These are phyloP conservation scores for Litsea cubeba DNA, from an alignment of 164 flowering plant genomes.

Conservation along the genomic window DNA sequence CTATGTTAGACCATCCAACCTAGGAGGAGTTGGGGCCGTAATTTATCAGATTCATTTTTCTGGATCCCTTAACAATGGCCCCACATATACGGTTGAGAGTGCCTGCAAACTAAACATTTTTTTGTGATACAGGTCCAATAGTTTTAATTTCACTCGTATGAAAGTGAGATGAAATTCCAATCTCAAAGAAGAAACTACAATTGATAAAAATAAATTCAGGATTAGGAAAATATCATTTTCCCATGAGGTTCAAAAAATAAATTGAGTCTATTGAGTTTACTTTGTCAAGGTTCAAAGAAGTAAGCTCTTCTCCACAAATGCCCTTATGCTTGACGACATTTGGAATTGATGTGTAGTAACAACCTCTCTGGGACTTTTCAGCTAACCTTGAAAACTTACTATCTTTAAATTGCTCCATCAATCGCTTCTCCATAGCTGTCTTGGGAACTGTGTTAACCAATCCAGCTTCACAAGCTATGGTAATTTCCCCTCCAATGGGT, in stretches of 20 bases:
- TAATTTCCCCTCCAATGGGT: slow-evolving; percentile 89
- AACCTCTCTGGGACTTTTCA: slow-evolving; percentile 42
- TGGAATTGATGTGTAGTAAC: slow-evolving; percentile 79
- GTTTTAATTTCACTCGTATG: neutral
- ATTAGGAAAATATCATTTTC: neutral
- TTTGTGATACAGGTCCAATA: neutral
- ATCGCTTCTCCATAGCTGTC: slow-evolving; percentile 57
- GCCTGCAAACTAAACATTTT: neutral
- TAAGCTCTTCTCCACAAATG: slow-evolving; percentile 58
- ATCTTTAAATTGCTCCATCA: slow-evolving; percentile 57
- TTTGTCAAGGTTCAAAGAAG: slow-evolving; percentile 90
- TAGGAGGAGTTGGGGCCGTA: neutral
- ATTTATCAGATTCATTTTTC: no score
- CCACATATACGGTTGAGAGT: neutral
- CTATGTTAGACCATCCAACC: neutral
- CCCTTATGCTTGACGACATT: slow-evolving; percentile 69
- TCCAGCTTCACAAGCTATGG: slow-evolving; percentile 54
- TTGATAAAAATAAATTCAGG: neutral
- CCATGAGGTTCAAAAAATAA: neutral
- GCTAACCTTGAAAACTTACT: slow-evolving; percentile 34
- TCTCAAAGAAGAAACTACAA: neutral
- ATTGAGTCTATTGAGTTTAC: slow-evolving; percentile 23
- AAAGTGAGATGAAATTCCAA: neutral
- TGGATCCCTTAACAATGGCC: neutral
- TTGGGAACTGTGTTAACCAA: slow-evolving; percentile 37